phyloP scores from a whole-genome alignment of 352 stramenopile species.

The Aphanomyces invadans region DNA sequence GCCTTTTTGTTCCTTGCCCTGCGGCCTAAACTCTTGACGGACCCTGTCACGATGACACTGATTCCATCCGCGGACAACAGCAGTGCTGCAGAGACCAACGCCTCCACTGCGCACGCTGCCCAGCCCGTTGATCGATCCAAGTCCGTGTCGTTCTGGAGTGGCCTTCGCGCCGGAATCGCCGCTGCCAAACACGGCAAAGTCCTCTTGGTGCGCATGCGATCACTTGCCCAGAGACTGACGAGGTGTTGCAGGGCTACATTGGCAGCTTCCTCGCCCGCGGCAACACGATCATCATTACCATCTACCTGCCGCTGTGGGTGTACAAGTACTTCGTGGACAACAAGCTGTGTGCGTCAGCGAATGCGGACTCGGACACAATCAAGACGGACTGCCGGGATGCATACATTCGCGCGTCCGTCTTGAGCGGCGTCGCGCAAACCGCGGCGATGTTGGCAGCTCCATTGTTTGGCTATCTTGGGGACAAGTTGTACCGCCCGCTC shows the following conservation, averaged over 20 bases:
- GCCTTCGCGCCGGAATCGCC: neutral
- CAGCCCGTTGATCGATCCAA: neutral
- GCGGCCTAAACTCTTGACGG: neutral
- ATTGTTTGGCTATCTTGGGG: constrained; percentile 11
- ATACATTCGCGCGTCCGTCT: constrained; percentile 14
- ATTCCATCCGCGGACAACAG: neutral
- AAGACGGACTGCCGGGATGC: constrained; percentile 16
- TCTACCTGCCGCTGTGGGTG: constrained; percentile 16
- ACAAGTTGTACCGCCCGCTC: constrained; percentile 5
- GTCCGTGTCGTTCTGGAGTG: neutral
- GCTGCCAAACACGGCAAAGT: constrained; percentile 19
- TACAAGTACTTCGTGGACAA: constrained; percentile 23
- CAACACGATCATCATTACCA: constrained; percentile 23
- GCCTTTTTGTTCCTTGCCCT: constrained; percentile 13
- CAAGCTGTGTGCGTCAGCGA: neutral
- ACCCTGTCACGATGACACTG: neutral
- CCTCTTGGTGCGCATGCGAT: constrained; percentile 6
- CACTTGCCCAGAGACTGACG: too few species aligned
- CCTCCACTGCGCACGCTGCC: neutral
- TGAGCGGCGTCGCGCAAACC: constrained; percentile 15
- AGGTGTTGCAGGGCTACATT: constrained; percentile 4
- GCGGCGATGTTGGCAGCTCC: constrained; percentile 5
- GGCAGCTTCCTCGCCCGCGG: constrained; percentile 15
- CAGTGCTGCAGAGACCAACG: neutral
- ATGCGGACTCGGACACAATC: neutral